Percentiles rank a stretch among this genome's conserved stretches.
phyloP scores from a whole-genome alignment of 108 stramenopile species.

The Nitzschia sp. region DNA sequence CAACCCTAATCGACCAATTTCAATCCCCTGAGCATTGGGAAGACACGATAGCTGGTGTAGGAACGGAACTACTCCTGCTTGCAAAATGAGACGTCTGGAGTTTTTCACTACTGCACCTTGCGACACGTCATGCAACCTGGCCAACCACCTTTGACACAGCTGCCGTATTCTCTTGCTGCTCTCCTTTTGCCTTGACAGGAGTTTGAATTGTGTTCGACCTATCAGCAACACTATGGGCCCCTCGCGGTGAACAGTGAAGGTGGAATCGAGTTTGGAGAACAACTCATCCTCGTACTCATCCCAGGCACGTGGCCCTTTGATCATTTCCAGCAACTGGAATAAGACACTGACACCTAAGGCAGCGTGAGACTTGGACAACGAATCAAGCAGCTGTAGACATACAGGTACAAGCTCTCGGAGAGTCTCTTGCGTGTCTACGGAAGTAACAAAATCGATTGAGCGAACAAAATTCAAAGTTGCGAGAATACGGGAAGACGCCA shows the following conservation, averaged over 20 bases:
- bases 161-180: too few species aligned
- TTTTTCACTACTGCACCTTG: neutral
- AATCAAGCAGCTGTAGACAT: constrained; percentile 19
- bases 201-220: constrained; percentile 8
- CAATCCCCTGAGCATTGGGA: constrained; percentile 48
- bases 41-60: constrained; percentile 39
- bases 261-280: constrained; percentile 5
- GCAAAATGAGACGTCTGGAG: constrained; percentile 29
- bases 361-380: neutral
- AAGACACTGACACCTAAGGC: constrained; percentile 5
- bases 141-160: constrained; percentile 10
- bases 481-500: too few species aligned
- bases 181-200: too few species aligned
- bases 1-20: constrained; percentile 60
- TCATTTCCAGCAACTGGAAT: too few species aligned
- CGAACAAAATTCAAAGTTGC: too few species aligned
- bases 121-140: neutral
- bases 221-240: constrained; percentile 5
- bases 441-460: too few species aligned
- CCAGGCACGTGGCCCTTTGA: too few species aligned
- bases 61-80: constrained; percentile 60
- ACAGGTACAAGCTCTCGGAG: neutral
- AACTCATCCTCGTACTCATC: neutral
- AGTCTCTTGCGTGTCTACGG: too few species aligned
- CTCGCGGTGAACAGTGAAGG: neutral